Evolutionary conservation across 225 moss, liverwort and hornwort species (phyloP).

Genomic region (Bryoerythrophyllum caledonicum): DNA sequence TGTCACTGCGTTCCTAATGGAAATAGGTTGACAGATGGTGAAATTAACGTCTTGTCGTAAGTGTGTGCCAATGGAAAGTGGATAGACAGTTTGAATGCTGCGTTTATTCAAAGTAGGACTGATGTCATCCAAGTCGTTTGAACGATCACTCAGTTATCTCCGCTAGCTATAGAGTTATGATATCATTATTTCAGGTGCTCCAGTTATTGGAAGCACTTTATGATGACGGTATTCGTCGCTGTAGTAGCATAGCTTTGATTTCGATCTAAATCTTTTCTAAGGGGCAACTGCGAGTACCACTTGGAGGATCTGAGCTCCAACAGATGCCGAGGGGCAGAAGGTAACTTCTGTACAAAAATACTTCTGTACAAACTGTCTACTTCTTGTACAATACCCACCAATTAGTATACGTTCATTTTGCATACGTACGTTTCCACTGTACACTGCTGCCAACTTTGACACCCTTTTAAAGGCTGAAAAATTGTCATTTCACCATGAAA

Average conservation of each 20-base stretch:
- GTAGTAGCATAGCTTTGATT: background rate
- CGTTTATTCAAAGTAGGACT: constrained; percentile 4
- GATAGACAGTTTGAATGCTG: background rate
- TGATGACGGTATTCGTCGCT: background rate
- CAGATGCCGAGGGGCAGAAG: no score
- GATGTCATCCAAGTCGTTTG: background rate
- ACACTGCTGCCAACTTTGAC: no score
- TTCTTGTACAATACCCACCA: no score
- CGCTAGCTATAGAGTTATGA: background rate
- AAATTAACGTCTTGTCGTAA: background rate
- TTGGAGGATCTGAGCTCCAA: background rate
- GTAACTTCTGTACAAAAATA: no score
- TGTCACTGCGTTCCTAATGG: background rate
- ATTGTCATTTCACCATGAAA: no score
- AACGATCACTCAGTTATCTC: no score
- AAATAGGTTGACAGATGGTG: background rate
- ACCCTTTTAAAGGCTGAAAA: no score
- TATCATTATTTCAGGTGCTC: background rate
- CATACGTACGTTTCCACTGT: no score
- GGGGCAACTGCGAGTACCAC: background rate
- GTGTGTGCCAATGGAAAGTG: background rate
- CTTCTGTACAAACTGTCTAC: no score
- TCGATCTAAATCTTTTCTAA: background rate
- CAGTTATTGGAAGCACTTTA: background rate
- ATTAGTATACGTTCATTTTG: no score